phyloP scores from a whole-genome alignment of 805 yeast species.

The Ogataea populi-albae region DNA sequence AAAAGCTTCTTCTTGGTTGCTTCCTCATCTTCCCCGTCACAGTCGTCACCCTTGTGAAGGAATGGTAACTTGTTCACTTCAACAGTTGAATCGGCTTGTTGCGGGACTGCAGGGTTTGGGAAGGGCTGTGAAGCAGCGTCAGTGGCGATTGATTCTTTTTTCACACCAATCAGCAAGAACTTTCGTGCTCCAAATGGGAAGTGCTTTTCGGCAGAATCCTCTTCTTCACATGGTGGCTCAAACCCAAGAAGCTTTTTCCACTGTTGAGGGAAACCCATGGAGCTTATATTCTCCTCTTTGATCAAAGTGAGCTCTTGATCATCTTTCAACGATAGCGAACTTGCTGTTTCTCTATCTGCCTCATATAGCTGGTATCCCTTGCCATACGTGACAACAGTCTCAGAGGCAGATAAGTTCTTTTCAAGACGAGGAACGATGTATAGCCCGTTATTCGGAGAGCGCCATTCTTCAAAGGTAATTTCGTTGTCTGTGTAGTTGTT shows the following conservation, averaged over 20 bases:
- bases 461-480: constrained; percentile 27
- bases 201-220: constrained; percentile 10
- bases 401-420: no score
- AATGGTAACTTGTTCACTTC: constrained; percentile 14
- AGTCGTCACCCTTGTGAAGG: constrained; percentile 14
- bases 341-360: constrained; percentile 3
- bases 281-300: constrained; percentile 26
- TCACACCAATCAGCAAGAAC: constrained; percentile 25
- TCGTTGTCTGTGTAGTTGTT: constrained; percentile 12
- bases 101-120: constrained; percentile 1
- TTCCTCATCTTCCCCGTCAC: constrained; percentile 16
- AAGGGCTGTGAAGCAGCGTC: neutral
- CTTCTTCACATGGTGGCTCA: constrained; percentile 11
- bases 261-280: constrained; percentile 28
- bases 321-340: constrained; percentile 4
- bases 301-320: constrained; percentile 15
- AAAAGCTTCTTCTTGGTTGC: constrained; percentile 14
- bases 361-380: constrained; percentile 17
- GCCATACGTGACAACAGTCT: constrained; percentile 6
- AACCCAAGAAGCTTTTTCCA: constrained; percentile 21
- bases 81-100: constrained; percentile 4
- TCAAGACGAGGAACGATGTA: constrained; percentile 24
- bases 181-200: constrained; percentile 30
- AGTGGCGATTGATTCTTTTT: constrained; percentile 11
- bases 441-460: constrained; percentile 22